Base-by-base conservation (phyloP, 2,329 filamentous ascomycete species). In the Verticillium zaregamsianum region DNA sequence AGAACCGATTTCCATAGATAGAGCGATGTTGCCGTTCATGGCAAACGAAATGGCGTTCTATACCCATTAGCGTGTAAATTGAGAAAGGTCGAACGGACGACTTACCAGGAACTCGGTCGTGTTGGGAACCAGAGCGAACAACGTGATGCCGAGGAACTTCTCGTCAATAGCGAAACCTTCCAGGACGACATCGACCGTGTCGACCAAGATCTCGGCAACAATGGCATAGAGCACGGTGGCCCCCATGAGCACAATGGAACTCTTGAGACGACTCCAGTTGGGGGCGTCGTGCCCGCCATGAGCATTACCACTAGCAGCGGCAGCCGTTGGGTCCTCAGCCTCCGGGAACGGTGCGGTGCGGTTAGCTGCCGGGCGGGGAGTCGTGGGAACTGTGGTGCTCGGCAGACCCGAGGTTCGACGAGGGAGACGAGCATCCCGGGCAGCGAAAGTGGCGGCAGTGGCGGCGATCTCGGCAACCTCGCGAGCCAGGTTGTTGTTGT, bases 1-100 rank as follows among this genome's bases (percentile, higher is more conserved):
- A 0, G 93, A 97, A 67, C 95, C 95, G 68, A 99, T 99, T 73
- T 99, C 95, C 95, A 99, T 99, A 40, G 93, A 97, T 20, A 99
- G 80, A 0, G 95, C 95, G 75, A 99, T 98, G 75, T 99, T 99
- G 63, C 95, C 95, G 72, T 99, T 98, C 94, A 99, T 99, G 60
- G 95, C 95, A 74, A 99, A 99, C 0, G 93, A 97, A 63, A 99
- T 99, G 73, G 94, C 95, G 76, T 99, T 99, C 88, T 93, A 15
- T 2, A n/a, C 35, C 28, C 5, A 45, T 23, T 20, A 35, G 58
- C 32, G 64, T 55, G 20, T 14, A 55, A 23, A 52, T 2, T 6
- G 25, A 62, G 15, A 61, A 52, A 5, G 25, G 32, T 61, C 55
- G 12, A 31, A 17, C 9, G 17, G 9, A 12, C 15, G 25, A 77